Evolutionary conservation across 1,139 yeast genomes (phyloP).

Genomic region (Suhomyces guaymorum): DNA sequence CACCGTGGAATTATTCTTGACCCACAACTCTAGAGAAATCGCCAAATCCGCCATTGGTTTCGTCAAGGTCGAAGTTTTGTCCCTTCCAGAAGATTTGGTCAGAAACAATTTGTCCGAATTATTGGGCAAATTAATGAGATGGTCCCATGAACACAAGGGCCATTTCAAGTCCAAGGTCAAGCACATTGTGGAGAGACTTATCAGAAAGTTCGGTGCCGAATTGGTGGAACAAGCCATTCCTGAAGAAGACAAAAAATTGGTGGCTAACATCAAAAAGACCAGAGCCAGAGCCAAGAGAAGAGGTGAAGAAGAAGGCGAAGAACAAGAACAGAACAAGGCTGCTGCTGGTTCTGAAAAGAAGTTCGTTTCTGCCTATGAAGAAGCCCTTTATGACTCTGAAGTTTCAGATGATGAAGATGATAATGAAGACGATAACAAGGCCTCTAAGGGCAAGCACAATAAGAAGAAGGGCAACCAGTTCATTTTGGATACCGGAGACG

Average conservation of each 20-base stretch:
- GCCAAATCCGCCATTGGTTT: slow-evolving; percentile 94
- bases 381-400: slow-evolving; percentile 67
- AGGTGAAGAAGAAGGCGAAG: slow-evolving; percentile 45
- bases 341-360: slow-evolving; percentile 43
- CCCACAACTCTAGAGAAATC: slow-evolving; percentile 89
- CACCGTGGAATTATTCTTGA: slow-evolving; percentile 87
- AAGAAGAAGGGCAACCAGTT: slow-evolving; percentile 54
- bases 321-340: too few species aligned
- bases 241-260: slow-evolving; percentile 77
- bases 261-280: slow-evolving; percentile 81
- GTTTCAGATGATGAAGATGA: slow-evolving; percentile 47
- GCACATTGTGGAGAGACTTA: slow-evolving; percentile 86
- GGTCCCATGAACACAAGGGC: slow-evolving; percentile 96
- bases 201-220: slow-evolving; percentile 87
- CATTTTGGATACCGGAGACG: slow-evolving; percentile 76
- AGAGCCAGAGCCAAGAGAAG: slow-evolving; percentile 83
- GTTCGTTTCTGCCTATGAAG: slow-evolving; percentile 83
- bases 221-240: slow-evolving; percentile 80
- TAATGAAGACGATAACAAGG: slow-evolving; percentile 34
- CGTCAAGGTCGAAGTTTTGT: slow-evolving; percentile 84
- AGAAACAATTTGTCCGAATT: slow-evolving; percentile 65
- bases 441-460: slow-evolving; percentile 22
- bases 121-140: slow-evolving; percentile 71
- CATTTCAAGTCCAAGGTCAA: slow-evolving; percentile 91
- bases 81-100: slow-evolving; percentile 79